Evolutionary conservation across 768 basidiomycete species (phyloP).

Genomic region (Termitomyces sp.): DNA sequence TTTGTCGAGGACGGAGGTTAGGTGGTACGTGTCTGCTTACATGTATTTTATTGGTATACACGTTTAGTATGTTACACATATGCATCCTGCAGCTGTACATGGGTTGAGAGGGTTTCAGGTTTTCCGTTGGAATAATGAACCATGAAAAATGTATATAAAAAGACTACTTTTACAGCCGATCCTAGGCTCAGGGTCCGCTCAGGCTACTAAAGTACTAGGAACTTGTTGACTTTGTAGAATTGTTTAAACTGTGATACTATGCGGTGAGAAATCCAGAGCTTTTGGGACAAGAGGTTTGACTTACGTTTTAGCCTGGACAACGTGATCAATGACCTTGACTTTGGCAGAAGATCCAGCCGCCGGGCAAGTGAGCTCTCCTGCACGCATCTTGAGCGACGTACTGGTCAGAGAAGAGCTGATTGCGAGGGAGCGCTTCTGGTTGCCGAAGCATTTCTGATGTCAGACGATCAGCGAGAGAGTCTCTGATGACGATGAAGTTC

Average conservation of each 20-base stretch:
- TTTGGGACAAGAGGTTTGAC: neutral
- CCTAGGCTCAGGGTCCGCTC: neutral
- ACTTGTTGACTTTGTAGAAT: neutral
- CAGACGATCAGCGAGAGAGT: neutral
- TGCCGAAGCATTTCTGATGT: constrained; percentile 20
- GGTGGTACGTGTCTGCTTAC: neutral
- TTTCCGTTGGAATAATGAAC: neutral
- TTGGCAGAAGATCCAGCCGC: neutral
- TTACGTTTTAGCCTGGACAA: constrained; percentile 11
- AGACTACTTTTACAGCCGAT: neutral
- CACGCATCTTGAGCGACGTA: constrained; percentile 2
- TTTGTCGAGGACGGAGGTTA: neutral
- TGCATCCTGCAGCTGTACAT: no score
- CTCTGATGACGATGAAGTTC: neutral
- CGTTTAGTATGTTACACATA: neutral
- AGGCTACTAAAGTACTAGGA: neutral
- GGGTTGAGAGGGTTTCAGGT: neutral
- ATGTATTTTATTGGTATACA: neutral
- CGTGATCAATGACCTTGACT: constrained; percentile 6
- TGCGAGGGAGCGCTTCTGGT: constrained; percentile 12
- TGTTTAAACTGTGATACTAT: neutral
- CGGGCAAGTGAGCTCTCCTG: constrained; percentile 9
- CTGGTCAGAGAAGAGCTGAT: constrained; percentile 1
- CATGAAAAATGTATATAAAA: no score
- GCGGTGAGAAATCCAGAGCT: neutral